Evolutionary conservation across 768 basidiomycete genomes (phyloP).

Genomic region (Lentinula boryana): DNA sequence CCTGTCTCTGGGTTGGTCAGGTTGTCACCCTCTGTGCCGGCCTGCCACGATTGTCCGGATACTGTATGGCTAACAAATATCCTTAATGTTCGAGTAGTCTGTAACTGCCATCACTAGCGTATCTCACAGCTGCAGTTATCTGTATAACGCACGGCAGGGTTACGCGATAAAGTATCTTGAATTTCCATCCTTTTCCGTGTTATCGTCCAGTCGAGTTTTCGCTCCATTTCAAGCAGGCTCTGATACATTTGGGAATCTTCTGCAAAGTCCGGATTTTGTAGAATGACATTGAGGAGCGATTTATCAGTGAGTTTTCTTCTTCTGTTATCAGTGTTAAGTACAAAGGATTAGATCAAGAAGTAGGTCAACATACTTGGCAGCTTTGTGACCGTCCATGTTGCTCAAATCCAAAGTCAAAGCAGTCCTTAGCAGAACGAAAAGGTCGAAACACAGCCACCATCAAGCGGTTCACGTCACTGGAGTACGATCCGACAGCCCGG

Average conservation of each 20-base stretch:
- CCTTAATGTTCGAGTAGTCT: conserved; percentile 81
- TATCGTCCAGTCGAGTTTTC: conserved; percentile 93
- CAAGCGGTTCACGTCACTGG: no score
- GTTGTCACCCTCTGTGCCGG: conserved; percentile 37
- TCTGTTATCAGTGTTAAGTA: conserved; percentile 26
- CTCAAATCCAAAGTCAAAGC: neutral
- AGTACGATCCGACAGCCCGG: no score
- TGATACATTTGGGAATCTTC: conserved; percentile 85
- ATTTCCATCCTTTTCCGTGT: conserved; percentile 86
- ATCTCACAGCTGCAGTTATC: no score
- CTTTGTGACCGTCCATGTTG: conserved; percentile 1
- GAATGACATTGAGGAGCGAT: conserved; percentile 68
- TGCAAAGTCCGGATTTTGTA: conserved; percentile 69
- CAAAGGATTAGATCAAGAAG: neutral
- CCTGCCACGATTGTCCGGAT: conserved; percentile 84
- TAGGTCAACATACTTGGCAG: neutral
- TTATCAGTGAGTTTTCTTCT: conserved; percentile 79
- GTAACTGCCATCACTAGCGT: neutral
- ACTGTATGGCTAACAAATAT: conserved; percentile 87
- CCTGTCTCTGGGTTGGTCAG: conserved; percentile 69
- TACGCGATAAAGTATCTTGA: conserved; percentile 77
- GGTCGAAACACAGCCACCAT: neutral
- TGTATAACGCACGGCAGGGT: conserved; percentile 49
- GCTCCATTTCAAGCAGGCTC: conserved; percentile 81
- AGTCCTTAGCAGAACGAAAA: neutral